Percentiles rank a stretch among this genome's conserved stretches.
These are phyloP conservation scores for Saccharomyces pastorianus DNA, from an alignment of 1,139 yeast genomes.

Conservation along the genomic window DNA sequence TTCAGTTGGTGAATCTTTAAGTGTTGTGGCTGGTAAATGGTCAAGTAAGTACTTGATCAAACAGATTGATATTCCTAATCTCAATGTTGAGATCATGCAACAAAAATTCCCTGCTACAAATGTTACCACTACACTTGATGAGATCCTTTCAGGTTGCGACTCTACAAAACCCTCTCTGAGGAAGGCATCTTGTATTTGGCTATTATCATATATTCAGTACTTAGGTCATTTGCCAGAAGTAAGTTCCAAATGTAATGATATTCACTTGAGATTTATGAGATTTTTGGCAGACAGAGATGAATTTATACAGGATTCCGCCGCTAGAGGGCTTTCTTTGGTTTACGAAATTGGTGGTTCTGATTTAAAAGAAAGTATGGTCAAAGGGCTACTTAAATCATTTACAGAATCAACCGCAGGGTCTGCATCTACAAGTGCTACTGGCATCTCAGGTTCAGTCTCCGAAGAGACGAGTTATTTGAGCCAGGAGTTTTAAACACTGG, in stretches of 20 bases:
- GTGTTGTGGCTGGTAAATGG: slow-evolving; percentile 73
- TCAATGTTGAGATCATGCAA: slow-evolving; percentile 12
- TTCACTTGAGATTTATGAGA: slow-evolving; percentile 67
- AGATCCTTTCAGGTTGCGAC: slow-evolving; percentile 46
- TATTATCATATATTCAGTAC: slow-evolving; percentile 69
- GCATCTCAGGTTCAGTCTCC: slow-evolving; percentile 58
- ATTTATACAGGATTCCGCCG: slow-evolving; percentile 81
- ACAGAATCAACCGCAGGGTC: slow-evolving; percentile 56
- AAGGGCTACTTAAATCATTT: slow-evolving; percentile 68
- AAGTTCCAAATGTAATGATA: slow-evolving; percentile 28
- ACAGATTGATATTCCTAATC: slow-evolving; percentile 40
- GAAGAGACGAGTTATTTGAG: slow-evolving; percentile 74
- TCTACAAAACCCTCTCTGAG: slow-evolving; percentile 67
- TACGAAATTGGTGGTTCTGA: slow-evolving; percentile 70
- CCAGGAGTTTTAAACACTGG: slow-evolving; percentile 72
- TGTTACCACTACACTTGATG: slow-evolving; percentile 34
- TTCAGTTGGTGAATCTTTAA: slow-evolving; percentile 77
- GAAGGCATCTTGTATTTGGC: slow-evolving; percentile 79
- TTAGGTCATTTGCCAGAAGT: slow-evolving; percentile 47
- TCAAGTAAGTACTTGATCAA: slow-evolving; percentile 47
- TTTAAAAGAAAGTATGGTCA: slow-evolving; percentile 64
- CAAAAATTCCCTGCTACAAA: slow-evolving; percentile 8
- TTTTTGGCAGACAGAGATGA: slow-evolving; percentile 77
- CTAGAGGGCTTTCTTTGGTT: slow-evolving; percentile 75
- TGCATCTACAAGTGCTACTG: slow-evolving; percentile 15